Evolutionary conservation across 148 eudicot genomes (phyloP).

Genomic region (Diospyros kaki): DNA sequence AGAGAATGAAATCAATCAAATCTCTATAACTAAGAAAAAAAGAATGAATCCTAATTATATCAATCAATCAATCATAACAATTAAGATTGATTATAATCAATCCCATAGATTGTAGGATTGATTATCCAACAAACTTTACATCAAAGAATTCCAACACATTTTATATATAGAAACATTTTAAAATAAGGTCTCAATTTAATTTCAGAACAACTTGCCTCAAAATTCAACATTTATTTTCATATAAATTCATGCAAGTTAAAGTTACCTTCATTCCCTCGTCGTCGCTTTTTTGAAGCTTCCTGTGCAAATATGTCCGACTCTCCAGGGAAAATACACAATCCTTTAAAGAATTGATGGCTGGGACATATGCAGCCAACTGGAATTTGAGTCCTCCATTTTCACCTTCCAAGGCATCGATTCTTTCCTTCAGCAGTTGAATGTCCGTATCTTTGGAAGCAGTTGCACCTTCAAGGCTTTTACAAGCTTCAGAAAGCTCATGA

Average conservation of each 20-base stretch:
- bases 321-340: constrained; percentile 74
- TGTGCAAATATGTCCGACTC: constrained; percentile 34
- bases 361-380: constrained; percentile 55
- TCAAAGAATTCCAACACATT: no score
- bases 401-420: constrained; percentile 47
- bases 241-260: not conserved
- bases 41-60: no score
- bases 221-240: not conserved
- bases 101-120: no score
- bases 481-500: constrained; percentile 55
- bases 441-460: constrained; percentile 40
- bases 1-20: no score
- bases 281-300: constrained; percentile 31
- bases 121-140: no score
- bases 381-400: constrained; percentile 66
- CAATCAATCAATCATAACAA: no score
- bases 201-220: not conserved
- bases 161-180: not conserved
- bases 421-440: constrained; percentile 45
- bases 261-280: constrained; percentile 48
- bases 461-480: constrained; percentile 42
- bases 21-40: no score
- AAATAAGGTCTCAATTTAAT: not conserved
- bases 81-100: no score
- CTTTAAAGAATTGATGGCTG: constrained; percentile 53